Base-by-base conservation (phyloP, 2,329 filamentous ascomycete species). In the Neopestalotiopsis sp. region DNA sequence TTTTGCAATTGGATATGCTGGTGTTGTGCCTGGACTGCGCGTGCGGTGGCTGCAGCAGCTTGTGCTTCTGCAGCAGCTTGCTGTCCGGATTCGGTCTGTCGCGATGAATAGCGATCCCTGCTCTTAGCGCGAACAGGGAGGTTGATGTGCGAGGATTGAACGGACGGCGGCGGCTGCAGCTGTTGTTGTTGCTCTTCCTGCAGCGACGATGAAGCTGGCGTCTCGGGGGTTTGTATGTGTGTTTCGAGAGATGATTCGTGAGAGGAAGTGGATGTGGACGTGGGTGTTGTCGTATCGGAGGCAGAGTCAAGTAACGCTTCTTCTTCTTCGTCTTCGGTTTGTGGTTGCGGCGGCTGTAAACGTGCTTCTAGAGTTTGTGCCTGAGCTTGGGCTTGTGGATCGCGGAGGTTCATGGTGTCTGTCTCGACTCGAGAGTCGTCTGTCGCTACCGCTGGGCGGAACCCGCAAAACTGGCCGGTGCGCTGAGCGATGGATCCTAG, bases 1-100 rank as follows among this genome's bases (percentile, higher is more conserved):
- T 67, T 67, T 24, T 63, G 66, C 40, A 67, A 58, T 45, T 67
- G 66, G 40, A 67, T 67, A 13, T 67, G 66, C 34, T 67, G 66
- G n/a, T 67, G 66, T 32, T 67, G 66, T 5, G 57, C 66, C 42
- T 67, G 66, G 20, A 67, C 32, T 59, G 59, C 58, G 58, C 66
- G 66, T 17, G 65, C 34, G 32, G 53, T 67, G 20, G 65, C 65
- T 13, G 49, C 32, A n/a, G 49, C 32, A n/a, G 64, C 62, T 65
- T 65, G 62, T 17, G 62, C 10, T 12, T 66, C 64, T 28, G 45
- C 65, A 45, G 56, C 65, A 30, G 53, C 53, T 28, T 34, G 53
- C 40, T 67, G 59, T 6, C 32, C 57, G 5, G 42, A 20, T 40
- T 63, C 58, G 6, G 59, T 34, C 20, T 59, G 57, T 34, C 34